These are phyloP conservation scores for Dothidotthia symphoricarpi DNA, from an alignment of 2,329 filamentous ascomycete genomes.

Conservation along the genomic window DNA sequence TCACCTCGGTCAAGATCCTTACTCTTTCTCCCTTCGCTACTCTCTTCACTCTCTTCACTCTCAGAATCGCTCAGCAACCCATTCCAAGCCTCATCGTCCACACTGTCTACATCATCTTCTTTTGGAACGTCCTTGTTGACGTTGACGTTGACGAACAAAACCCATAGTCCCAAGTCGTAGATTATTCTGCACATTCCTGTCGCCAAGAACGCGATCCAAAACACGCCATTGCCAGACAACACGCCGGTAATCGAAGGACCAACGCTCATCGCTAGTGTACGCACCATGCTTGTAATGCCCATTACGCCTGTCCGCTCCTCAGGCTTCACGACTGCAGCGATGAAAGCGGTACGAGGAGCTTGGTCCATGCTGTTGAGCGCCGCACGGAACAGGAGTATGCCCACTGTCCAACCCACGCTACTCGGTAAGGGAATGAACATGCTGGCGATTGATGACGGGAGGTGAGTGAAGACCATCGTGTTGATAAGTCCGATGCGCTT, in stretches of 20 bases:
- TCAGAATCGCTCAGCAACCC: constrained; percentile 33
- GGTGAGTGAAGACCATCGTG: constrained; percentile 51
- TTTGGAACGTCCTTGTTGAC: constrained; percentile 19
- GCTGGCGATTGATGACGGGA: constrained; percentile 61
- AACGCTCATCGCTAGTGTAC: constrained; percentile 58
- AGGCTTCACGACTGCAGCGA: constrained; percentile 64
- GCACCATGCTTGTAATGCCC: constrained; percentile 63
- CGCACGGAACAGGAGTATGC: constrained; percentile 58
- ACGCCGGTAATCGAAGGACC: constrained; percentile 42
- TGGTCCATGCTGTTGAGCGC: constrained; percentile 70
- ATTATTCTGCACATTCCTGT: constrained; percentile 36
- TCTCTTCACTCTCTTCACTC: constrained; percentile 24
- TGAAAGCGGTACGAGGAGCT: constrained; percentile 64
- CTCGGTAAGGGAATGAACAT: constrained; percentile 55
- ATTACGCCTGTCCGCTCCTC: constrained; percentile 68
- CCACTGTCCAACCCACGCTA: constrained; percentile 53
- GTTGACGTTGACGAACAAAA: constrained; percentile 40
- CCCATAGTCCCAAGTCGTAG: constrained; percentile 42
- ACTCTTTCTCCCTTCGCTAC: constrained; percentile 20
- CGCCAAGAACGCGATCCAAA: constrained; percentile 42
- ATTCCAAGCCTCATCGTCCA: constrained; percentile 31
- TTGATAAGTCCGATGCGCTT: constrained; percentile 61
- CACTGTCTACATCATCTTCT: constrained; percentile 20
- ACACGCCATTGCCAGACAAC: constrained; percentile 33
- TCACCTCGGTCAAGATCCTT: constrained; percentile 21